Evolutionary conservation across 225 moss, liverwort and hornwort genomes (phyloP), one percentile per base, ranked within the genome.

Genomic region (Rhytidiadelphus loreus): DNA sequence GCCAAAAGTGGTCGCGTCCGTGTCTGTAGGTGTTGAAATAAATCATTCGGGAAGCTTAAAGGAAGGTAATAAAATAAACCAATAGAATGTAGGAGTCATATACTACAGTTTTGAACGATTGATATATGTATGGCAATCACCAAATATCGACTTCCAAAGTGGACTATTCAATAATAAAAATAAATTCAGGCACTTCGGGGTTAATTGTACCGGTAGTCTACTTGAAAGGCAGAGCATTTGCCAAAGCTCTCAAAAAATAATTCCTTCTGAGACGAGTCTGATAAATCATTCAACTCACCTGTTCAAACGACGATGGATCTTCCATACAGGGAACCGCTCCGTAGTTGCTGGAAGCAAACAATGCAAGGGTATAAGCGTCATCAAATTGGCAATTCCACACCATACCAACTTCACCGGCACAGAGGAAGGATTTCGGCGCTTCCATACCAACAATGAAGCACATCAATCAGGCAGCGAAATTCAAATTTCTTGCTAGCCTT

Each of bases 221-320:
- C n/a, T 77, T 29, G 58, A 76, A 35, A 74, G 69, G 58, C 73
- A 89, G n/a, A 86, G 74, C 28, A 75, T 70, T 89, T 82, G 64
- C 90, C n/a, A 81, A 37, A 84, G 35, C 43, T 64, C 62, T 72
- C 82, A 84, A 56, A 30, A 59, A 61, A 60, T 8, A 41, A 43
- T 62, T 43, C 46, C 41, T 29, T 52, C 66, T 46, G 65, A 37
- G 44, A n/a, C 48, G 23, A 76, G 37, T 6, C 53, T 63, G 73
- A 55, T 17, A 43, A 43, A 62, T 30, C 55, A 58, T 66, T 57
- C 53, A 70, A 77, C 89, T 91, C 78, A 95, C 94, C 89, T 89
- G 93, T 90, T 96, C 97, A 72, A 99, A 88, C 28, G 98, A 97
- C 60, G 94, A 93, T 75, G 99, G 99, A 93, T 99, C 96, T 77